Percentiles rank a stretch among this genome's conserved stretches.
Evolutionary conservation across 1,284 basidiomycete species (phyloP).

Genomic region (Cystobasidium slooffiae): DNA sequence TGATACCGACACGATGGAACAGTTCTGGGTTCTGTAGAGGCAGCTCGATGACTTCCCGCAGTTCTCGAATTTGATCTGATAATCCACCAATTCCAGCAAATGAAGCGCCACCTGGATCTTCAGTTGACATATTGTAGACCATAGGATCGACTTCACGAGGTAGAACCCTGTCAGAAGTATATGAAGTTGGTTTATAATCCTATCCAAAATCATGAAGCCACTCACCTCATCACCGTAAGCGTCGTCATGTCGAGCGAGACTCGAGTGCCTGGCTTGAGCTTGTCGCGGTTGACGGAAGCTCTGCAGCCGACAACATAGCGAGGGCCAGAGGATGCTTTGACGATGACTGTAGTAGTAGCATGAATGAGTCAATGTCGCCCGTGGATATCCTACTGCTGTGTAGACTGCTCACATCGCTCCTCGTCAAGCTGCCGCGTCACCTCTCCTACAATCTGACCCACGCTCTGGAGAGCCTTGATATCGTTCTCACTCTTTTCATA

Average conservation of each 20-base stretch:
- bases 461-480: constrained; percentile 98
- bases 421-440: constrained; percentile 98
- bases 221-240: constrained; percentile 88
- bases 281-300: constrained; percentile 78
- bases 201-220: background rate
- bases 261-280: constrained; percentile 88
- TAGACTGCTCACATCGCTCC: constrained; percentile 77
- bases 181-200: constrained; percentile 15
- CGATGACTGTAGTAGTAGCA: constrained; percentile 72
- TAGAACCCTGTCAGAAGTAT: constrained; percentile 64
- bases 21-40: constrained; percentile 96
- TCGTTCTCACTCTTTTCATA: constrained; percentile 98
- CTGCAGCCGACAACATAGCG: constrained; percentile 99
- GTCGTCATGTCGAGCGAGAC: constrained; percentile 99
- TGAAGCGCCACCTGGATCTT: constrained; percentile 92
- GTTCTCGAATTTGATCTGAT: constrained; percentile 97
- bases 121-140: constrained; percentile 99
- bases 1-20: constrained; percentile 97
- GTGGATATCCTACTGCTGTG: background rate
- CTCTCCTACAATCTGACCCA: constrained; percentile 98
- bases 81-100: constrained; percentile 98
- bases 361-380: background rate
- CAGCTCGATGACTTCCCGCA: constrained; percentile 97
- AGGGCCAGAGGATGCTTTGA: constrained; percentile 97
- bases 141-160: constrained; percentile 97